Evolutionary conservation across 192 early-diverging fungal genomes (phyloP).

Genomic region (Radiomyces spectabilis): DNA sequence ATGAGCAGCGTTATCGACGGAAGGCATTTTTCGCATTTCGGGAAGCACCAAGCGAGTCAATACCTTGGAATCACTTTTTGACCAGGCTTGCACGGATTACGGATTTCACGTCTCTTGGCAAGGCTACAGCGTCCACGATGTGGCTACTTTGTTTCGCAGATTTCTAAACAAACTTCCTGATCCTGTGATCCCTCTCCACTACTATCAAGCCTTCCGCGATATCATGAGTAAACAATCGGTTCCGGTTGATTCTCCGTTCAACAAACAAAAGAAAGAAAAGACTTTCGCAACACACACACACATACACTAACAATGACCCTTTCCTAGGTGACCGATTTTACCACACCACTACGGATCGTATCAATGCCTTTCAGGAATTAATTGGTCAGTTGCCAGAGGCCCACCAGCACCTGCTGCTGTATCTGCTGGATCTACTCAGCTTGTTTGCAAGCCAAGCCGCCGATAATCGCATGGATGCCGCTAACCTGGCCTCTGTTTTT

Average conservation of each 20-base stretch:
- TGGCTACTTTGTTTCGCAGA: constrained; percentile 65
- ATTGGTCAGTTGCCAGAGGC: constrained; percentile 50
- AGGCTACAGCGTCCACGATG: constrained; percentile 70
- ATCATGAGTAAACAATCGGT: constrained; percentile 39
- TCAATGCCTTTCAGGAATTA: constrained; percentile 44
- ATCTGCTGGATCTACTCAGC: constrained; percentile 57
- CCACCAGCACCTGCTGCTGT: constrained; percentile 61
- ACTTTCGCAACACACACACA: too few species aligned
- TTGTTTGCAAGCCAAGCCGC: constrained; percentile 43
- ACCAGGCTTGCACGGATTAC: constrained; percentile 47
- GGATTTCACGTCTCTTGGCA: constrained; percentile 56
- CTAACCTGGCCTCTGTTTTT: constrained; percentile 71
- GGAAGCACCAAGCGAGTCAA: constrained; percentile 69
- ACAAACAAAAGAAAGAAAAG: too few species aligned
- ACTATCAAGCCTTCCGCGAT: constrained; percentile 58
- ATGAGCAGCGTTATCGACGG: constrained; percentile 39
- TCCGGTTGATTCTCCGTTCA: too few species aligned
- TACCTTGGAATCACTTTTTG: constrained; percentile 60
- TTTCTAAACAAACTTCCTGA: constrained; percentile 67
- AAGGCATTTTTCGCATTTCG: constrained; percentile 70
- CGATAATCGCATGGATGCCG: constrained; percentile 61
- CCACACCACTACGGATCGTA: constrained; percentile 24
- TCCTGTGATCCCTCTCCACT: constrained; percentile 61
- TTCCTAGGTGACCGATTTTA: constrained; percentile 24
- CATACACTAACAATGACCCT: neutral